Percentiles rank a stretch among this genome's conserved stretches.
Conservation (phyloP, 805 yeast species). For the Hanseniaspora lachancei region DNA sequence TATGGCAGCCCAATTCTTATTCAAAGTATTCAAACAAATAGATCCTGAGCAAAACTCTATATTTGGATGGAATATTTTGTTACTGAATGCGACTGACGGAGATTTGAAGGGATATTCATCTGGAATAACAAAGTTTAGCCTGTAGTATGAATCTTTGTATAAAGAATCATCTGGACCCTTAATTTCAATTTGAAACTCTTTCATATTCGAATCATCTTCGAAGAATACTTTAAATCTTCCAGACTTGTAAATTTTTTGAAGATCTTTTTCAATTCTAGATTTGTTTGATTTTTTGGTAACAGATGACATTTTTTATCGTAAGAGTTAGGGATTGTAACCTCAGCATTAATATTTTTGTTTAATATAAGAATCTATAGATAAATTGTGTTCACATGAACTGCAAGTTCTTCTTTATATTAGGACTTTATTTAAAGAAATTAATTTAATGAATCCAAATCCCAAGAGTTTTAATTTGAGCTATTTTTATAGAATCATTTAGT, state of each 20-base stretch:
- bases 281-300: constrained; percentile 21
- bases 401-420: too few species aligned
- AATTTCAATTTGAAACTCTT: constrained; percentile 42
- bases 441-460: too few species aligned
- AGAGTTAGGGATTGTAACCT: neutral
- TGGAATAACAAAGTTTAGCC: constrained; percentile 82
- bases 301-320: neutral
- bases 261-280: constrained; percentile 70
- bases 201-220: constrained; percentile 45
- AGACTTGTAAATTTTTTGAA: constrained; percentile 87
- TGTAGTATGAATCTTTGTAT: constrained; percentile 83
- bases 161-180: constrained; percentile 81
- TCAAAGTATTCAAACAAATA: constrained; percentile 89
- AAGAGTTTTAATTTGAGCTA: too few species aligned
- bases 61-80: constrained; percentile 88
- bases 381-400: too few species aligned
- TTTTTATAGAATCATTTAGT: too few species aligned
- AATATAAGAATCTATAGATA: too few species aligned
- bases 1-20: constrained; percentile 98
- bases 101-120: constrained; percentile 91
- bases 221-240: constrained; percentile 70
- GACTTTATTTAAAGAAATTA: too few species aligned
- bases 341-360: too few species aligned
- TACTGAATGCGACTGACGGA: constrained; percentile 88
- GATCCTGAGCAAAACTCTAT: constrained; percentile 84